Percentiles rank a stretch among this genome's conserved stretches.
These are phyloP conservation scores for Russula foetens DNA, from an alignment of 768 basidiomycete genomes.

Conservation along the genomic window DNA sequence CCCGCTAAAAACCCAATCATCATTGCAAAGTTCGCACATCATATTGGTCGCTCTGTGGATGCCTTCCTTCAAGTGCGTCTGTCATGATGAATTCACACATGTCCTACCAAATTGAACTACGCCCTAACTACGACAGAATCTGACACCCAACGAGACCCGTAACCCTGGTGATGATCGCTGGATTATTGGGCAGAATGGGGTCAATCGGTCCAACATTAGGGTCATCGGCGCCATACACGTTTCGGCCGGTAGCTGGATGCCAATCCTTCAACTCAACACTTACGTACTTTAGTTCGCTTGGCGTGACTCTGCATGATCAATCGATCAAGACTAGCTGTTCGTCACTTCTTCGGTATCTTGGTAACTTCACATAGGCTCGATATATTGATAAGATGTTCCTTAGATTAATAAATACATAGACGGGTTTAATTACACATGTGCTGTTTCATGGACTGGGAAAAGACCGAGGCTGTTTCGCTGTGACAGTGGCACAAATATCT, in stretches of 20 bases:
- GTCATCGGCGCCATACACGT: conserved; percentile 13
- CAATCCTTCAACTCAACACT: conserved; percentile 7
- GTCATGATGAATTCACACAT: background rate
- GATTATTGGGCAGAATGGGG: background rate
- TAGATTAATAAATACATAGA: too few species aligned
- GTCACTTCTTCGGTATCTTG: background rate
- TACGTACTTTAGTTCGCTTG: background rate
- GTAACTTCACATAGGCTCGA: background rate
- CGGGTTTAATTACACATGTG: too few species aligned
- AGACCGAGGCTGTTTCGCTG: too few species aligned
- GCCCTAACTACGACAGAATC: background rate
- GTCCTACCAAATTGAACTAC: background rate
- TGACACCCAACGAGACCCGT: background rate
- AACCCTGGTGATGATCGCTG: background rate
- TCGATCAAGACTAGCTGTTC: background rate
- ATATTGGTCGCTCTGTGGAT: conserved; percentile 8
- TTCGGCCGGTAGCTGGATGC: conserved; percentile 16
- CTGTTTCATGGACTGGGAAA: too few species aligned
- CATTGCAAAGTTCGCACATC: conserved; percentile 10
- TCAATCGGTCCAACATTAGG: background rate
- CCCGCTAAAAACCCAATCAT: background rate
- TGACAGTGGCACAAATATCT: too few species aligned
- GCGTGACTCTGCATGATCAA: too few species aligned
- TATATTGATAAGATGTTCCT: too few species aligned
- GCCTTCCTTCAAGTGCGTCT: conserved; percentile 11